Percentiles rank a stretch among this genome's conserved stretches.
phyloP scores from a whole-genome alignment of 2,329 filamentous ascomycete species.

The Phaeosphaeria sp. region DNA sequence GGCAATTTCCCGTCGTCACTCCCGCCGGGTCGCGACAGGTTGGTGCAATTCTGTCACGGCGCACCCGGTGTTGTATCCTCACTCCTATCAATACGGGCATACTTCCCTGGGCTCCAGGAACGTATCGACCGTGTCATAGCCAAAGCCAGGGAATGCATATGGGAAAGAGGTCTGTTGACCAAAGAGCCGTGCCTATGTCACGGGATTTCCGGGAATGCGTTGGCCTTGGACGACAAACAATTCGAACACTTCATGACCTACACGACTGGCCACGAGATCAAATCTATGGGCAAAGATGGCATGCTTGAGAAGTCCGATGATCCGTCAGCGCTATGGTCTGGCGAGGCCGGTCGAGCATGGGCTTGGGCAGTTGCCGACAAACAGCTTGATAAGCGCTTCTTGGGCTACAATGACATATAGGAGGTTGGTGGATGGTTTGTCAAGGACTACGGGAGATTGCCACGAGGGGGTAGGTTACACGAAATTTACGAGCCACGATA shows the following conservation, averaged over 20 bases:
- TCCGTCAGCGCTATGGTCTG: conserved; percentile 58
- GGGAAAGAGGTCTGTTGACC: conserved; percentile 64
- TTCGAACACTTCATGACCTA: conserved; percentile 66
- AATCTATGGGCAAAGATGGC: conserved; percentile 59
- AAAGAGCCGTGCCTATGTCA: conserved; percentile 72
- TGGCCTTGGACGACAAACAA: conserved; percentile 59
- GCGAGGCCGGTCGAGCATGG: conserved; percentile 58
- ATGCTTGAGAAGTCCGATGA: conserved; percentile 60
- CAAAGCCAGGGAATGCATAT: conserved; percentile 60
- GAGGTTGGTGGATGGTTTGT: not conserved
- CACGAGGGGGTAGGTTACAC: conserved; percentile 28
- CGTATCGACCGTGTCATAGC: conserved; percentile 61
- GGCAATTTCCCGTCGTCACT: conserved; percentile 70
- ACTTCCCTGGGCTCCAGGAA: conserved; percentile 62
- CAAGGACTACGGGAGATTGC: not conserved
- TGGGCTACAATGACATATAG: conserved; percentile 60
- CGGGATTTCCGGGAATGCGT: conserved; percentile 68
- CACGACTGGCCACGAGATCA: conserved; percentile 63
- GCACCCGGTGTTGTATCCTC: conserved; percentile 68
- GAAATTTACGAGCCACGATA: conserved; percentile 24
- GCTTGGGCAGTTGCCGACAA: conserved; percentile 56
- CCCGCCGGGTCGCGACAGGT: conserved; percentile 54
- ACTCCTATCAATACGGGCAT: conserved; percentile 61
- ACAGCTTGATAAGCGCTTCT: conserved; percentile 53
- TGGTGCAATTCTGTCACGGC: conserved; percentile 73